A percentile compares a stretch with the other conserved stretches of the same genome.
Evolutionary conservation across 202 grass and related monocot species (phyloP).

Genomic region (Eragrostis tef): DNA sequence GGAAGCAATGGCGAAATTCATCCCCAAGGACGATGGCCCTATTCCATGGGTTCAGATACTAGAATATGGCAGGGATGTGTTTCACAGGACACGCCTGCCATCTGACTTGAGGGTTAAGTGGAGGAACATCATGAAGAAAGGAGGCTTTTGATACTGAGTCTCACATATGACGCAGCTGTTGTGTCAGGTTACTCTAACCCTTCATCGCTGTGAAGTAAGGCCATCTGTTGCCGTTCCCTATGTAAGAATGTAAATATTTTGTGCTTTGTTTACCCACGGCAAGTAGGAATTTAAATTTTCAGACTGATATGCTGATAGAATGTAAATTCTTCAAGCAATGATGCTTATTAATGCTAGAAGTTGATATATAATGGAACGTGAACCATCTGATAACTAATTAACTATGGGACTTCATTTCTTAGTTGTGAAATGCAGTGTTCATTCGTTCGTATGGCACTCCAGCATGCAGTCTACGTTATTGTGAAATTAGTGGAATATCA

Average conservation of each 20-base stretch:
- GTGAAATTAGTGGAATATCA: not conserved
- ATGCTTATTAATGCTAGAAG: not conserved
- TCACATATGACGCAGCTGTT: not conserved
- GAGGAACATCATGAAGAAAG: constrained; percentile 58
- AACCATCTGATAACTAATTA: not conserved
- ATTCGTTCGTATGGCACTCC: too few relatives aligned
- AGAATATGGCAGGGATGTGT: constrained; percentile 40
- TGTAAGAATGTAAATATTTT: constrained; percentile 4
- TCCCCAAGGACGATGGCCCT: not conserved
- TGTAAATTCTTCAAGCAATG: not conserved
- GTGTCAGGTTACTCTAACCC: not conserved
- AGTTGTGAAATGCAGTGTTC: not conserved
- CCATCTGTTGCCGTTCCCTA: not conserved
- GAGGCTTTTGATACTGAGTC: constrained; percentile 14
- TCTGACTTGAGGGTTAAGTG: constrained; percentile 62
- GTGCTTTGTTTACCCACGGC: not conserved
- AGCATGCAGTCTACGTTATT: not conserved
- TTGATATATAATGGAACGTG: not conserved
- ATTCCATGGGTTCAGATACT: constrained; percentile 55
- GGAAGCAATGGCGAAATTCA: constrained; percentile 47
- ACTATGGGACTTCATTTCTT: not conserved
- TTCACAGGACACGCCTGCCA: constrained; percentile 51
- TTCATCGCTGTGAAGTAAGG: not conserved
- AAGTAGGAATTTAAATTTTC: not conserved
- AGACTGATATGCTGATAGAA: not conserved